Evolutionary conservation across 257 asterid species (phyloP).

Genomic region (Primulina tabacum): DNA sequence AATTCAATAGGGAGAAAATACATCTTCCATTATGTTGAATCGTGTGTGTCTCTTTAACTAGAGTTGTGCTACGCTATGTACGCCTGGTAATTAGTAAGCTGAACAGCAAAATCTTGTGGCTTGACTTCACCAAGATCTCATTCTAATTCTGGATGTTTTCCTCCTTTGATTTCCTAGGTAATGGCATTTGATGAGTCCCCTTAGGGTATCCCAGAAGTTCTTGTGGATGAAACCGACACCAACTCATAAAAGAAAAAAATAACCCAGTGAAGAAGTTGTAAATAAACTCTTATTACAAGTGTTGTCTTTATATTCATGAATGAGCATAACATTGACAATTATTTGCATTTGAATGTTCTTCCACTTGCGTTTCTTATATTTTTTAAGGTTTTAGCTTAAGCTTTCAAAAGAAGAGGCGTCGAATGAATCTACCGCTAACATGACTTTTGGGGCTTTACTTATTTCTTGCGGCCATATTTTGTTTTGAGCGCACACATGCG

Average conservation of each 20-base stretch:
- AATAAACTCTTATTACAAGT: conserved; percentile 3
- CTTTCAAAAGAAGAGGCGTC: neutral
- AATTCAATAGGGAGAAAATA: no score
- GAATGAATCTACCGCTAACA: no score
- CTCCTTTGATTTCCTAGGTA: conserved; percentile 46
- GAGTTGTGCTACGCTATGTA: neutral
- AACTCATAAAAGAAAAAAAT: conserved; percentile 16
- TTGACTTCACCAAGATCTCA: neutral
- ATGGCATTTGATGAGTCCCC: conserved; percentile 82
- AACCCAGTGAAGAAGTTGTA: conserved; percentile 35
- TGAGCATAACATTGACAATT: neutral
- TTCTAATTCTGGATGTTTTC: conserved; percentile 1
- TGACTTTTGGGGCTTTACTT: no score
- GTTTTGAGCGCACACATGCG: no score
- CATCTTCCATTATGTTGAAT: no score
- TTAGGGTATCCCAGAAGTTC: conserved; percentile 31
- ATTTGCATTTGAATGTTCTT: neutral
- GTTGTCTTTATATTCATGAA: neutral
- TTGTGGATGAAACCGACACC: conserved; percentile 31
- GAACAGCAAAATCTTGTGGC: neutral
- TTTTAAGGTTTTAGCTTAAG: neutral
- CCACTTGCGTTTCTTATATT: neutral
- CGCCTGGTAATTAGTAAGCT: neutral
- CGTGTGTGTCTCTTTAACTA: neutral
- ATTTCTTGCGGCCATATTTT: no score